Percentiles rank a stretch among this genome's conserved stretches.
phyloP scores from a whole-genome alignment of 2,329 filamentous ascomycete genomes.

The Chaetomium strumarium region DNA sequence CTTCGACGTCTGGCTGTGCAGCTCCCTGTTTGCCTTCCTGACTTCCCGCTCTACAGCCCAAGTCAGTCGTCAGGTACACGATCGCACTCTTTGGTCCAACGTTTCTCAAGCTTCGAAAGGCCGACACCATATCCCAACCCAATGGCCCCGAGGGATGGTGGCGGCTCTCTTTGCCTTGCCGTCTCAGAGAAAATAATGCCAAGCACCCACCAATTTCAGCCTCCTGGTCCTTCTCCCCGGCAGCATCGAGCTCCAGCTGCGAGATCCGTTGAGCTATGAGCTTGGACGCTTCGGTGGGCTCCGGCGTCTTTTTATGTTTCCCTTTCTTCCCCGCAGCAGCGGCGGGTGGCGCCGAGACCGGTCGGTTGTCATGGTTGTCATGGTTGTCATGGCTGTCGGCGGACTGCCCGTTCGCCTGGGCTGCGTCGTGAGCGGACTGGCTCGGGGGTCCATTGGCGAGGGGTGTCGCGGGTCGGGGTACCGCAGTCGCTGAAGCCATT shows the following conservation, averaged over 20 bases:
- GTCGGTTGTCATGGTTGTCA: slow-evolving; percentile 37
- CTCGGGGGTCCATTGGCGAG: slow-evolving; percentile 29
- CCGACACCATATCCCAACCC: not conserved
- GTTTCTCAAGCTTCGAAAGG: too few species aligned
- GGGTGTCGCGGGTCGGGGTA: slow-evolving; percentile 27
- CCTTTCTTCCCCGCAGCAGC: slow-evolving; percentile 62
- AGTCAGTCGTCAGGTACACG: slow-evolving; percentile 25
- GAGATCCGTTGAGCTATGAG: slow-evolving; percentile 89
- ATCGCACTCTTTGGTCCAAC: not conserved
- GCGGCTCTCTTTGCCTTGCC: too few species aligned
- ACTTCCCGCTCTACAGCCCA: slow-evolving; percentile 73
- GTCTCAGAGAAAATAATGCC: not conserved
- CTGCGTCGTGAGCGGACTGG: slow-evolving; percentile 27
- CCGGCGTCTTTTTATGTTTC: slow-evolving; percentile 77
- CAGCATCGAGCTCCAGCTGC: slow-evolving; percentile 88
- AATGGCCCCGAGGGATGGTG: not conserved
- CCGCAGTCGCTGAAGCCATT: slow-evolving; percentile 30
- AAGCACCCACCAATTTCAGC: slow-evolving; percentile 72
- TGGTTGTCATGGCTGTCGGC: slow-evolving; percentile 34
- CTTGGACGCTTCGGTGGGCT: slow-evolving; percentile 85
- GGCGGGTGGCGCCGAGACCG: slow-evolving; percentile 40
- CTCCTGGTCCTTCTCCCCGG: slow-evolving; percentile 91
- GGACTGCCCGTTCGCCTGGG: slow-evolving; percentile 31
- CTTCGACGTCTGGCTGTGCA: slow-evolving; percentile 81
- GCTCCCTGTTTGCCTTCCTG: slow-evolving; percentile 85